Conservation (phyloP, 192 early-diverging fungal species). For the Podila epicladia region DNA sequence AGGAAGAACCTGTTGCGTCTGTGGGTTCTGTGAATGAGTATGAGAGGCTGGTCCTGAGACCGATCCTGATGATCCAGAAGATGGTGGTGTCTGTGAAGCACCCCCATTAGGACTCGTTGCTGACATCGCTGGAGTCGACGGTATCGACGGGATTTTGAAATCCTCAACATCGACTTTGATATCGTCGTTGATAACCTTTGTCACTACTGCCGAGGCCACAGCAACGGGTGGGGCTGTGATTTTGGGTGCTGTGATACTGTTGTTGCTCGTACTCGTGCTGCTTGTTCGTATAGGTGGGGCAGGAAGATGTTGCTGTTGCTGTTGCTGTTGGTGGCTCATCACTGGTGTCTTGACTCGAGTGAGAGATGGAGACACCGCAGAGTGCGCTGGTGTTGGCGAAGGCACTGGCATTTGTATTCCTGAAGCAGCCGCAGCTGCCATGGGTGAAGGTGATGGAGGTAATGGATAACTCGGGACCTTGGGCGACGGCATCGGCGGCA, state of each 20-base stretch:
- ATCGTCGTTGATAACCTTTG: not conserved
- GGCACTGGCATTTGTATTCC: constrained; percentile 10
- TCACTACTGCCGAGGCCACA: not conserved
- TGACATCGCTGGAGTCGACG: not conserved
- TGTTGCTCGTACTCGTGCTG: not conserved
- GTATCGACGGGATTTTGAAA: not conserved
- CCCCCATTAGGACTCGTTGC: not conserved
- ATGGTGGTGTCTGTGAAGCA: not conserved
- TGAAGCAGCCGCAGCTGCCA: not conserved
- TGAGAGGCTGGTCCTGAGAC: not conserved
- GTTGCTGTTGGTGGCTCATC: constrained; percentile 6
- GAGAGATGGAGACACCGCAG: not conserved
- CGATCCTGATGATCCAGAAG: not conserved
- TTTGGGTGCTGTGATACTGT: not conserved
- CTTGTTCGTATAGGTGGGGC: not conserved
- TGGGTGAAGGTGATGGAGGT: constrained; percentile 19
- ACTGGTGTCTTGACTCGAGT: constrained; percentile 6
- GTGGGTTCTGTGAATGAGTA: constrained; percentile 1
- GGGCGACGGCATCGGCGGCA: constrained; percentile 36
- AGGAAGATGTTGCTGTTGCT: constrained; percentile 14
- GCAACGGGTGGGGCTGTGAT: not conserved
- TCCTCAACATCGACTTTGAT: not conserved
- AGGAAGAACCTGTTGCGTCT: not conserved
- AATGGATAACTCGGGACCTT: constrained; percentile 17
- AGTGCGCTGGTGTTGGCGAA: constrained; percentile 5